Base-by-base conservation (phyloP, 192 early-diverging fungal species). In the Linnemannia hyalina region DNA sequence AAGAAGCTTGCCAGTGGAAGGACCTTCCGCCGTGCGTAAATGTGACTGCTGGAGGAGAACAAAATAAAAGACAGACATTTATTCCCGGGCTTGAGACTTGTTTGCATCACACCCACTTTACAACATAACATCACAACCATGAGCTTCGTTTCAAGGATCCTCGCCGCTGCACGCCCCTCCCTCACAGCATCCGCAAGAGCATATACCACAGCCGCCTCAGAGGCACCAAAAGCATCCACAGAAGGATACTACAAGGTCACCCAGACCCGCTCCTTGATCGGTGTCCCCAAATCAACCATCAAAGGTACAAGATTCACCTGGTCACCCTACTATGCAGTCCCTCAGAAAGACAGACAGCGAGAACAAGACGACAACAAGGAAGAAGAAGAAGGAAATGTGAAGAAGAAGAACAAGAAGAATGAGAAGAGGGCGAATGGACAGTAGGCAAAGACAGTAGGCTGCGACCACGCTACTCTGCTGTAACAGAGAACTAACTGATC, bases 1-100 rank as follows among this genome's bases (percentile, higher is more conserved):
- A 96, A 94, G 92, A 96, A 95, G 78, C 93, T 94, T 5, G 94
- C 90, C 13, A 93, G 82, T 32, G 82, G 82, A 78, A 77, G 91
- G 88, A 49, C 82, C 1, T 83, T 83, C 73, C 72, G 82, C 54
- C 72, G 77, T 41, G 57, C n/a, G 13, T 83, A 74, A 26, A 29
- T 35, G 71, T 73, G 71, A 73, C 71, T 73, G 71, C 71, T 73
- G 41, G 71, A 46, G 15, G 41, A 73, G 29, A 44, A 13, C 20
- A 65, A 77, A 26, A 36, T 35, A 68, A 68, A 29, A 52, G 49
- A 52, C 49, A 52, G 18, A 18, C 49, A 18, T 52, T 52, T 52
- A 52, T 52, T 52, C 16, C 49, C 49, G 49, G 49, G 60, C 60
- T 65, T 3, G 8, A 26, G 7, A n/a, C 23, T 57, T 57, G 55